These are phyloP conservation scores for Xylaria nigripes DNA, from an alignment of 495 filamentous ascomycete species.

Conservation along the genomic window DNA sequence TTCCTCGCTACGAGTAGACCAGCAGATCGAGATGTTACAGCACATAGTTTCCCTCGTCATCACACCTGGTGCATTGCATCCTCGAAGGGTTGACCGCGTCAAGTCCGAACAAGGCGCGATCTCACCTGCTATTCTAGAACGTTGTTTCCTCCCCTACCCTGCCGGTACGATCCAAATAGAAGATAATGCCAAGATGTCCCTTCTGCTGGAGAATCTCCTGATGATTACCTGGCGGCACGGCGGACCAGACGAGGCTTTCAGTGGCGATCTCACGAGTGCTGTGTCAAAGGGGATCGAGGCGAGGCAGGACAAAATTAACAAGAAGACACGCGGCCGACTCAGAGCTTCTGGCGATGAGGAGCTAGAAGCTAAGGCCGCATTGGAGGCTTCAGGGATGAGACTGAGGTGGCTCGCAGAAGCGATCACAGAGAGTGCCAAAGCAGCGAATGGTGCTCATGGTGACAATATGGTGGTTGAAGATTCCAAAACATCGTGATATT, in stretches of 20 bases:
- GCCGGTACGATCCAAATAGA: constrained; percentile 53
- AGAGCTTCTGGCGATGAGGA: constrained; percentile 25
- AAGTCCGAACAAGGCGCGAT: constrained; percentile 38
- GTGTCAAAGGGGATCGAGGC: constrained; percentile 57
- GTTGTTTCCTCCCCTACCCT: constrained; percentile 62
- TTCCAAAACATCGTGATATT: constrained; percentile 15
- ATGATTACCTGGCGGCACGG: constrained; percentile 42
- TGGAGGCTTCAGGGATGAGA: constrained; percentile 35
- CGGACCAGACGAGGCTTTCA: constrained; percentile 35
- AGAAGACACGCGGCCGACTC: constrained; percentile 38
- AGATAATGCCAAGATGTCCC: constrained; percentile 75
- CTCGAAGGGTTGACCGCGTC: constrained; percentile 33
- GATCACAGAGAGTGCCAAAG: constrained; percentile 16
- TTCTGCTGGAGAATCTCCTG: constrained; percentile 66
- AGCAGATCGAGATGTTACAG: constrained; percentile 55
- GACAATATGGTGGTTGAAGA: constrained; percentile 13
- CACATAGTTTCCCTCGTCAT: constrained; percentile 56
- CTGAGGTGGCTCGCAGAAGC: constrained; percentile 28
- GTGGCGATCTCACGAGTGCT: constrained; percentile 39
- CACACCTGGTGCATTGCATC: constrained; percentile 46
- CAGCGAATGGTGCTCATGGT: constrained; percentile 21
- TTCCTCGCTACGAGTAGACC: constrained; percentile 39
- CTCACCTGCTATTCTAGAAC: constrained; percentile 50
- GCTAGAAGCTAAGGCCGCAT: constrained; percentile 22
- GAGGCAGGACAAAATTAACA: constrained; percentile 46